Base-by-base conservation (phyloP, 129 eudicot species). In the Mikania micrantha region DNA sequence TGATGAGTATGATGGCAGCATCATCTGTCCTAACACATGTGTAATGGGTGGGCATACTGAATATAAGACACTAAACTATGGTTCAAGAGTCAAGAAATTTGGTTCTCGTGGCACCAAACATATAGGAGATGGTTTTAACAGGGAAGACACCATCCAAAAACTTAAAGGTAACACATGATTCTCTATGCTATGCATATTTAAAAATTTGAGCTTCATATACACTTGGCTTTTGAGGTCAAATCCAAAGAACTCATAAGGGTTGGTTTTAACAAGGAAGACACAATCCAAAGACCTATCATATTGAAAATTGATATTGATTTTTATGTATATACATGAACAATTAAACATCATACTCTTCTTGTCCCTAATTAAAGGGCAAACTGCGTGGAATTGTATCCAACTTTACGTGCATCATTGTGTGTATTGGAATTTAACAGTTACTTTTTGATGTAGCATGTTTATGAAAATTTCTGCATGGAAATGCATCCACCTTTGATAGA, bases 1-100 rank as follows among this genome's bases (percentile, higher is more conserved):
- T 78, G 99, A 94, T 66, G 99, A 94, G 75, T 76, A 89, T 71
- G 97, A 89, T 71, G 90, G 95, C 8, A 31, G 47, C 36, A 67
- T 74, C 57, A 5, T 64, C 31, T 94, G 99, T 76, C 95, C 91
- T 12, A 94, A 94, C 58, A 83, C 90, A 28, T 94, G 99, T 50
- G 71, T 94, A 73, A 83, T 86, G 90, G 99, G 99, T 60, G 99
- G 99, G 41, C 83, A 90, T 84, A 17, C 89, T 11, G 87, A 64
- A 58, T 85, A 82, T 74, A 74, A 66, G 67, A 59, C 74, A 47
- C 62, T 53, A 31, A 75, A 56, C 58, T 71, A 82, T 71, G 80
- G 76, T 67, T 78, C 83, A 3, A 48, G 47, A 70, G 49, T 52
- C 53, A 41, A 28, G 7, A 42, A 60, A 28, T 70, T 16, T 27